phyloP scores from a whole-genome alignment of 345 rosid species.

The Turritis glabra region DNA sequence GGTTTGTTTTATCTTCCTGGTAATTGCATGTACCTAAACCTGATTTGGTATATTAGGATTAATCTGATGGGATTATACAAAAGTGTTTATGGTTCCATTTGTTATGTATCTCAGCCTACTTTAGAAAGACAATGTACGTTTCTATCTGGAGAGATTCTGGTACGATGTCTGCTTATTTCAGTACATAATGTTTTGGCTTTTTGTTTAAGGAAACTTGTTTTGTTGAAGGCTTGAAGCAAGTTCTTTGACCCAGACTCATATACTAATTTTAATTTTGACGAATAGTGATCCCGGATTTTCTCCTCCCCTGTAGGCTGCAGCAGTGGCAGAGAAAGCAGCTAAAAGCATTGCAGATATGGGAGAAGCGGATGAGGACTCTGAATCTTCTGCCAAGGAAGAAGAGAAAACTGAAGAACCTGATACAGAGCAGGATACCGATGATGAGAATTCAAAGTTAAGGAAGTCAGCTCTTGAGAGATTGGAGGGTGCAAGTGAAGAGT shows the following conservation, averaged over 20 bases:
- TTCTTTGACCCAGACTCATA: background rate
- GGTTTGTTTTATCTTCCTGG: too few species aligned
- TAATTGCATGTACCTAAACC: too few species aligned
- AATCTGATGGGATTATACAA: too few species aligned
- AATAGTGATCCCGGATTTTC: conserved; percentile 17
- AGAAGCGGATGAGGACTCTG: conserved; percentile 54
- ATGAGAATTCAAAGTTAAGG: conserved; percentile 56
- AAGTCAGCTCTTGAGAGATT: conserved; percentile 73
- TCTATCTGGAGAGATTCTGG: background rate
- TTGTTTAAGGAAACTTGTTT: background rate
- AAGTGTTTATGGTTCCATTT: too few species aligned
- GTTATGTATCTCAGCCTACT: too few species aligned
- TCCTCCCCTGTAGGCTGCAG: conserved; percentile 63
- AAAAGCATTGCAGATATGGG: conserved; percentile 73
- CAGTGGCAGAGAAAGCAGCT: conserved; percentile 81
- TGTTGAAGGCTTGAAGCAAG: background rate
- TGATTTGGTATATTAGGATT: too few species aligned
- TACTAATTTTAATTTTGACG: background rate
- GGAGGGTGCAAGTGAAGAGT: conserved; percentile 85
- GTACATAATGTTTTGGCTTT: too few species aligned
- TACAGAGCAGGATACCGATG: conserved; percentile 59
- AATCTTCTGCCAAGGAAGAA: conserved; percentile 54
- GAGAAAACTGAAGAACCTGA: conserved; percentile 48
- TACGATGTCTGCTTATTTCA: background rate
- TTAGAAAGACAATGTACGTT: too few species aligned